Base-by-base conservation (phyloP, 2,329 filamentous ascomycete species). In the Mollisiaceae sp. region DNA sequence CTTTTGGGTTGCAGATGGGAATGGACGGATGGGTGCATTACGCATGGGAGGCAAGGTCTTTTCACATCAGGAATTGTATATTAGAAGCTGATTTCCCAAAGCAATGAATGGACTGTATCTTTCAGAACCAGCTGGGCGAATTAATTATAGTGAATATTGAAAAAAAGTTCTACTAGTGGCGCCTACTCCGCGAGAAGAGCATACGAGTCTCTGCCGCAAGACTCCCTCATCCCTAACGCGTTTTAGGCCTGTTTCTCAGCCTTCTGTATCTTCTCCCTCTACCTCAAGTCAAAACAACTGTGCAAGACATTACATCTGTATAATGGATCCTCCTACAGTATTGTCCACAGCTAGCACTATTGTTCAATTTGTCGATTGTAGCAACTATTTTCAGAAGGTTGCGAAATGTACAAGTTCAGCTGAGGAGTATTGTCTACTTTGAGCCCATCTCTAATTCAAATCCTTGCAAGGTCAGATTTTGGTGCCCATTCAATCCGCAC, bases 51-150 rank as follows among this genome's bases (percentile, higher is more conserved):
- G 8, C 8, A 27, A 12, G 45, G n/a, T 50, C 22, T 50, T 27
- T 50, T 24, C 45, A 20, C 45, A 47, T 47, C 43, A 41, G n/a
- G 15, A 50, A 50, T 50, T 50, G 45, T 50, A 50, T 50, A 50
- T 50, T 20, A 50, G 45, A 50, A 20, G 45, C 11, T 50, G n/a
- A 50, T 50, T 50, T 50, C n/a, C 15, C 41, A 41, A 18, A 41
- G 38, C 38, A 41, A 41, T 41, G 15, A 9, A 41, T 41, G 38
- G 38, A n/a, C 15, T 41, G 38, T 41, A 41, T 41, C 38, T 41
- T 41, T 41, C 38, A 2, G 15, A 18, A 18, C 38, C 38, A 12
- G 11, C 11, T 41, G 38, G 38, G 38, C 38, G 38, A 41, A 41
- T 41, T 9, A 18, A 9, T 41, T 41, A 9, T 18, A 18, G 38